Percentiles rank a stretch among this genome's conserved stretches.
Conservation (phyloP, 495 filamentous ascomycete genomes). For the Trichoderma virens region DNA sequence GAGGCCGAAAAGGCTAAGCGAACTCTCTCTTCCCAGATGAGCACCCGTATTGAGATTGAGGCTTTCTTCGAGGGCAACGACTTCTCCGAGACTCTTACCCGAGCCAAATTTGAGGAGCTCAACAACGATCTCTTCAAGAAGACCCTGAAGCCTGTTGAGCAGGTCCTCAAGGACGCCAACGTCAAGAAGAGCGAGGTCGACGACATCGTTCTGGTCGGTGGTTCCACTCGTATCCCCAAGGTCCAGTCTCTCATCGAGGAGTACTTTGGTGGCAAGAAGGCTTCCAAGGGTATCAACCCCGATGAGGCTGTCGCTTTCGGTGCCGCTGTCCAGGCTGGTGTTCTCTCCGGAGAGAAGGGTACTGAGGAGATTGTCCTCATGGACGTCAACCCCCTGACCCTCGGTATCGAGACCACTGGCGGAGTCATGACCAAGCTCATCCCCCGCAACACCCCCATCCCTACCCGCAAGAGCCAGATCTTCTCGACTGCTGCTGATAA, state of each 20-base stretch:
- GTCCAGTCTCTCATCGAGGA: conserved; percentile 91
- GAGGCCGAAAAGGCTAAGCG: conserved; percentile 99
- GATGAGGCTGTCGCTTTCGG: conserved; percentile 98
- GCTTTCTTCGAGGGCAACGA: conserved; percentile 95
- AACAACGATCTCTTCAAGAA: conserved; percentile 98
- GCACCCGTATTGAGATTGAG: conserved; percentile 96
- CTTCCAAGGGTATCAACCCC: conserved; percentile 97
- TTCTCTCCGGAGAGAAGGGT: conserved; percentile 79
- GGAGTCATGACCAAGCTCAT: conserved; percentile 98
- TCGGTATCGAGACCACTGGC: conserved; percentile 97
- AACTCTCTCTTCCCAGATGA: conserved; percentile 97
- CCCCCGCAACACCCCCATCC: conserved; percentile 89
- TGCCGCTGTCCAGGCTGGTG: conserved; percentile 94
- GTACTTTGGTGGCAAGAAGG: conserved; percentile 89
- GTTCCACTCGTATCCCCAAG: conserved; percentile 96
- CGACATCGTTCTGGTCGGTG: conserved; percentile 87
- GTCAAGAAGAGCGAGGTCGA: conserved; percentile 79
- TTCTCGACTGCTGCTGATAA: conserved; percentile 98
- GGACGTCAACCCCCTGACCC: conserved; percentile 96
- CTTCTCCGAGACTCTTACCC: conserved; percentile 96
- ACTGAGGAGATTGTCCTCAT: conserved; percentile 78
- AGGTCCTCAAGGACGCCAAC: conserved; percentile 89
- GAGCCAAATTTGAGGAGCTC: conserved; percentile 98
- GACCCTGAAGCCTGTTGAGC: conserved; percentile 98
- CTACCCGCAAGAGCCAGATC: conserved; percentile 94